Percentiles rank a stretch among this genome's conserved stretches.
Evolutionary conservation across 768 basidiomycete species (phyloP).

Genomic region (Gymnopilus dilepis): DNA sequence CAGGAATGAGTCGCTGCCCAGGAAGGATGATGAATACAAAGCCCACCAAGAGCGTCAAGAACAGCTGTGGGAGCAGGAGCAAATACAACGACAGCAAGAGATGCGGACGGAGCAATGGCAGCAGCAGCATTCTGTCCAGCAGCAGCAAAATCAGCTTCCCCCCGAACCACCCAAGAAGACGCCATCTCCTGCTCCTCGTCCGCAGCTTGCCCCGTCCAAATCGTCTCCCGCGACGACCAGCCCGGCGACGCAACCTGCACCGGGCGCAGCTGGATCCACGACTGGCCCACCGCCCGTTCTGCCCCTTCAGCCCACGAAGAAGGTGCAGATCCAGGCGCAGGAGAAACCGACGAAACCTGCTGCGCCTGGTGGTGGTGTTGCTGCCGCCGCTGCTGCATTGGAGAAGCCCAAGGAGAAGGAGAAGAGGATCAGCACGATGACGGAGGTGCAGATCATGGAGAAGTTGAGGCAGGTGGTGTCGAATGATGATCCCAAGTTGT

Average conservation of each 20-base stretch:
- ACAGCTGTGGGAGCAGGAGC: slow-evolving; percentile 34
- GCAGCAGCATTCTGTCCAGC: slow-evolving; percentile 43
- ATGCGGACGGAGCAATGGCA: slow-evolving; percentile 38
- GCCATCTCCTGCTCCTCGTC: slow-evolving; percentile 31
- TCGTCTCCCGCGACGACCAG: slow-evolving; percentile 49
- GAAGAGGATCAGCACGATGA: slow-evolving; percentile 95
- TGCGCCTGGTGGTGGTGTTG: slow-evolving; percentile 37
- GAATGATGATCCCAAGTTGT: slow-evolving; percentile 81
- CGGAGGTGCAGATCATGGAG: slow-evolving; percentile 98
- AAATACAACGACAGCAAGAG: slow-evolving; percentile 34
- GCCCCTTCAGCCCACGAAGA: slow-evolving; percentile 78
- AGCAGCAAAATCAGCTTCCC: slow-evolving; percentile 32
- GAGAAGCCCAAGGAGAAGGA: slow-evolving; percentile 83
- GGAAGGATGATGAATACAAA: slow-evolving; percentile 26
- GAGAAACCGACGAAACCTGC: slow-evolving; percentile 50
- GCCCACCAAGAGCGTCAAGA: slow-evolving; percentile 36
- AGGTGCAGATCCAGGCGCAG: slow-evolving; percentile 63
- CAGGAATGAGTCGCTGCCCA: slow-evolving; percentile 54
- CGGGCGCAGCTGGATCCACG: slow-evolving; percentile 54
- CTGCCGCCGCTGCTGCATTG: slow-evolving; percentile 71
- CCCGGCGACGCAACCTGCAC: slow-evolving; percentile 51
- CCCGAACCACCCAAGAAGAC: slow-evolving; percentile 34
- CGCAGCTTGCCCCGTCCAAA: slow-evolving; percentile 45
- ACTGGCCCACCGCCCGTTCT: slow-evolving; percentile 68
- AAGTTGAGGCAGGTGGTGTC: slow-evolving; percentile 90